Evolutionary conservation across 257 asterid genomes (phyloP).

Genomic region (Solanum virginianum): DNA sequence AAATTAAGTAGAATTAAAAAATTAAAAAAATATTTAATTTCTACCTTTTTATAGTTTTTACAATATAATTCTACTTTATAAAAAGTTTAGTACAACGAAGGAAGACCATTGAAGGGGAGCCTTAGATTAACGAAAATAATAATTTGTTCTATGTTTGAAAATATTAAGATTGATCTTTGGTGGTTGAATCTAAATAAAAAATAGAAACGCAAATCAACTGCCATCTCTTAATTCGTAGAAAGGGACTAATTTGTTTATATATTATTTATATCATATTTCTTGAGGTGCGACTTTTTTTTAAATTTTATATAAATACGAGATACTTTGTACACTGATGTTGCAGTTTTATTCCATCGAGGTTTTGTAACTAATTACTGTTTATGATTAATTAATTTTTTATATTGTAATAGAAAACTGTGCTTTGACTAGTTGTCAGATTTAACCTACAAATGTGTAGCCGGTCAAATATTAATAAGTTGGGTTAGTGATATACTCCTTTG

Average conservation of each 20-base stretch:
- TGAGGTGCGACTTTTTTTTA: rapidly evolving
- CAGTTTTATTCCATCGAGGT: neutral
- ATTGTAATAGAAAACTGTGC: neutral
- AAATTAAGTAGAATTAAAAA: neutral
- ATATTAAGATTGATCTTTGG: no score
- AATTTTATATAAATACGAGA: neutral
- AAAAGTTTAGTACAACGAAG: neutral
- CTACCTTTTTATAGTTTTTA: neutral
- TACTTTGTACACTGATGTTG: neutral
- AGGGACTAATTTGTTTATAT: neutral
- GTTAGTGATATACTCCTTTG: neutral
- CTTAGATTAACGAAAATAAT: neutral
- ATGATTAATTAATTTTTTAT: neutral
- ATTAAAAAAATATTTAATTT: neutral
- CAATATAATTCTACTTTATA: neutral
- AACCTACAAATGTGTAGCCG: neutral
- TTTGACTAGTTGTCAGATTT: neutral
- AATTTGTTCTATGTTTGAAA: no score
- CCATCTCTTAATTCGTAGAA: no score
- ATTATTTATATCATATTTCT: neutral
- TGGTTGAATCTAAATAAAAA: no score
- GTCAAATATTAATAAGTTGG: neutral
- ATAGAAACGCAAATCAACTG: no score
- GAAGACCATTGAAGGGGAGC: neutral
- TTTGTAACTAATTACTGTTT: neutral